Evolutionary conservation across 2,329 filamentous ascomycete genomes (phyloP), one percentile per base, ranked within the genome.

Genomic region (Cladosporium velox): DNA sequence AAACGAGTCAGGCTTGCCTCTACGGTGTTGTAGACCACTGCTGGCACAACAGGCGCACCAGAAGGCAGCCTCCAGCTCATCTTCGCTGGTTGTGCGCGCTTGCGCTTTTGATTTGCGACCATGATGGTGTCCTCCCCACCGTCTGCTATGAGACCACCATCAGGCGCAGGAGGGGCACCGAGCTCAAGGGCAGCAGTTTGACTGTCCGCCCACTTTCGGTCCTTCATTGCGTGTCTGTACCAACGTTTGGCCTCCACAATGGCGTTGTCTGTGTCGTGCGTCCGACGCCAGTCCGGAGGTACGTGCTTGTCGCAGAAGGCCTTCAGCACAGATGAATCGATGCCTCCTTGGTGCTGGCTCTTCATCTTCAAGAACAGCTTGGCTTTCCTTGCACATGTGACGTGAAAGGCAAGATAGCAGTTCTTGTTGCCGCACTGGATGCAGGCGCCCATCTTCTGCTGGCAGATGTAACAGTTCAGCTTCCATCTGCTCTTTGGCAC

Each of bases 381-480:
- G 58, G 93, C 93, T 72, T 91, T 88, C 65, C 95, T 88, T 28
- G 95, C 95, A 77, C 95, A 99, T 5, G 95, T 98, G 64, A 97
- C 93, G 79, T 99, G 95, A 77, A 99, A 99, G 10, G 95, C 95
- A 74, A 94, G 90, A 75, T 96, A 99, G 78, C 95, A 99, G 68
- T 90, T 92, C 79, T 97, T 98, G 81, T 98, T 97, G 67, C 93
- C 92, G 78, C 95, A 99, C 78, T 99, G 95, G 67, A 99, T 97
- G 78, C 94, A 98, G 49, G 95, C 94, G 26, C 95, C 95, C 95
- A 99, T 99, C 73, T 90, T 91, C 79, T 99, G 95, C 70, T 93
- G 90, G 80, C 95, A 99, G 66, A 99, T 96, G 78, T 99, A 99
- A 80, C 95, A 99, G 49, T 87, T 89, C 75, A 83, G 66, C 67